Evolutionary conservation across 305 asterid genomes (phyloP).

Genomic region (Fraxinus paxiana): DNA sequence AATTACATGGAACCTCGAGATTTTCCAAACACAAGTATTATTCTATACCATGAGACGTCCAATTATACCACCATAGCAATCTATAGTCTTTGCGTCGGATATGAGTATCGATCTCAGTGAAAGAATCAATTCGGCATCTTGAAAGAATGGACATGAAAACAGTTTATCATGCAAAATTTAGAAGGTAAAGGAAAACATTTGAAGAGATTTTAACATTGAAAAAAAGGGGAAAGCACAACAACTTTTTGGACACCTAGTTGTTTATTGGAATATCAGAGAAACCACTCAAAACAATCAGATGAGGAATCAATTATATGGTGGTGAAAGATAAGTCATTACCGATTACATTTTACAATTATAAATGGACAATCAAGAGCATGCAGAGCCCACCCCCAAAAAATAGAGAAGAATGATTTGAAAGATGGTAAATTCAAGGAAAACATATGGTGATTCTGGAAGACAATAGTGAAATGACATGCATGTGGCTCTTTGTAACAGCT

Average conservation of each 20-base stretch:
- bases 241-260: neutral
- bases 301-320: slow-evolving; percentile 13
- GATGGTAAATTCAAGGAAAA: neutral
- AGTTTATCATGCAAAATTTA: neutral
- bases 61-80: neutral
- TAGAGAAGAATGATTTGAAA: slow-evolving; percentile 6
- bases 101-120: neutral
- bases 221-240: neutral
- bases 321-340: neutral
- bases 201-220: neutral
- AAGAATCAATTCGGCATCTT: neutral
- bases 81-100: neutral
- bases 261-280: neutral
- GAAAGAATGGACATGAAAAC: neutral
- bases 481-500: neutral
- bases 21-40: neutral
- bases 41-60: neutral
- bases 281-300: slow-evolving; percentile 1
- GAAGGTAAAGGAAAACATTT: neutral
- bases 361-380: neutral
- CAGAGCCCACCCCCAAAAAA: neutral
- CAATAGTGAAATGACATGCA: neutral
- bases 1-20: neutral
- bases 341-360: neutral
- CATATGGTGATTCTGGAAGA: neutral